Conservation (phyloP, 2,329 filamentous ascomycete genomes). For the Alternaria burnsii region DNA sequence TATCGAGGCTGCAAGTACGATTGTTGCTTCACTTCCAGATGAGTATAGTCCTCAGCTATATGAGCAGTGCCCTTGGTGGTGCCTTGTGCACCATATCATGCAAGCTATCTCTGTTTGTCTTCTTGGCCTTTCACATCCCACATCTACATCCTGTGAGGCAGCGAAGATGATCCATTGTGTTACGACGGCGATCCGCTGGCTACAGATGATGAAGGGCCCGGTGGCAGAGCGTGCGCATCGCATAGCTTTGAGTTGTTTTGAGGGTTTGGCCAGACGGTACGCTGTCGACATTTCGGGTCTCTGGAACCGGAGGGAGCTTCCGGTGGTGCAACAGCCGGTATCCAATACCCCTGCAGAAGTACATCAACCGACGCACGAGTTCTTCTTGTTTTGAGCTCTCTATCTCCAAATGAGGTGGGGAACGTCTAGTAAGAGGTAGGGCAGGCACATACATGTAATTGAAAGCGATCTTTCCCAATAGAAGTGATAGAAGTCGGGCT, state of each 20-base stretch:
- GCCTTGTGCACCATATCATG: slow-evolving; percentile 51
- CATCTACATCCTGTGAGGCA: slow-evolving; percentile 29
- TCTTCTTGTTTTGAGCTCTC: neutral
- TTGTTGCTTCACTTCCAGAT: slow-evolving; percentile 49
- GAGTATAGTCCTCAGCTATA: slow-evolving; percentile 43
- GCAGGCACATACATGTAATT: neutral
- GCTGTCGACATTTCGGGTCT: slow-evolving; percentile 22
- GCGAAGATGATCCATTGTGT: slow-evolving; percentile 33
- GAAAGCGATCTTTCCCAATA: neutral
- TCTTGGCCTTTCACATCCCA: slow-evolving; percentile 46
- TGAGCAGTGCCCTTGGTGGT: slow-evolving; percentile 53
- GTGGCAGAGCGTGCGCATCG: slow-evolving; percentile 36
- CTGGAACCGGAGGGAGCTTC: slow-evolving; percentile 10
- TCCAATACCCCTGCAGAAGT: neutral
- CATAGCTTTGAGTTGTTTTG: slow-evolving; percentile 29
- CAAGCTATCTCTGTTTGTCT: slow-evolving; percentile 52
- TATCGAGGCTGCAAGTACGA: slow-evolving; percentile 48
- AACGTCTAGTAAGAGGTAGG: neutral
- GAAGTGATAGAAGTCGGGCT: neutral
- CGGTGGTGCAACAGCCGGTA: slow-evolving; percentile 1
- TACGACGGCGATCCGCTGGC: slow-evolving; percentile 46
- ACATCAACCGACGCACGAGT: neutral
- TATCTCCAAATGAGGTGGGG: neutral
- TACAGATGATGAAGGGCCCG: slow-evolving; percentile 45
- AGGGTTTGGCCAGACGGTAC: slow-evolving; percentile 29